Percentiles rank a stretch among this genome's conserved stretches.
phyloP scores from a whole-genome alignment of 345 rosid species.

The Sonneratia alba region DNA sequence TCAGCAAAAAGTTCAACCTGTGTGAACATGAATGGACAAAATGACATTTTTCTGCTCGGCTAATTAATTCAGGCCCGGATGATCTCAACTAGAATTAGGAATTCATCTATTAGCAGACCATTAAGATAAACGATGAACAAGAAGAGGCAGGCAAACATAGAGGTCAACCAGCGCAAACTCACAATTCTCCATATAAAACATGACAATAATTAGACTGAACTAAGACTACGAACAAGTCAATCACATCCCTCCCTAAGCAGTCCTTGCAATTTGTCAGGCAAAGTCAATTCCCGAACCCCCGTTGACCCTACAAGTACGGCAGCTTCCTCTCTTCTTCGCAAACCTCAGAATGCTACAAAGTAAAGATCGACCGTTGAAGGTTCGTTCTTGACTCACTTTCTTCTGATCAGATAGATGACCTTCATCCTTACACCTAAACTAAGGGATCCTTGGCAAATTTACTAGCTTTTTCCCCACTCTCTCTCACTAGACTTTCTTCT shows the following conservation, averaged over 20 bases:
- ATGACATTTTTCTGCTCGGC: too few species aligned
- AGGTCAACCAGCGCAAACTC: too few species aligned
- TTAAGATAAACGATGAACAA: too few species aligned
- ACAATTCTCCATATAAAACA: too few species aligned
- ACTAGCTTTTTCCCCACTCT: not conserved
- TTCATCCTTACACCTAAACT: not conserved
- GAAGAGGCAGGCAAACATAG: too few species aligned
- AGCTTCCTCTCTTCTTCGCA: not conserved
- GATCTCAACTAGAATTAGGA: too few species aligned
- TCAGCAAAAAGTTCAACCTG: too few species aligned
- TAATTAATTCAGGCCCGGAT: too few species aligned
- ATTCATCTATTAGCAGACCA: too few species aligned
- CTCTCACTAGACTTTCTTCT: not conserved
- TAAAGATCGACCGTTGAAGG: constrained; percentile 6
- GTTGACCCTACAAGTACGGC: not conserved
- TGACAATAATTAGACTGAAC: too few species aligned
- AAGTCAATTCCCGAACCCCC: constrained; percentile 18
- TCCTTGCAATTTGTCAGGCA: not conserved
- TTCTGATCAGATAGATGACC: not conserved
- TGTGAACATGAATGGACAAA: too few species aligned
- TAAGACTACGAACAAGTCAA: too few species aligned
- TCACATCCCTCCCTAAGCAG: not conserved
- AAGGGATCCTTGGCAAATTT: not conserved
- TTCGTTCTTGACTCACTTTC: constrained; percentile 18
- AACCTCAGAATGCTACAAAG: not conserved